These are phyloP conservation scores for Phytopythium kandeliae DNA, from an alignment of 352 stramenopile species.

Conservation along the genomic window DNA sequence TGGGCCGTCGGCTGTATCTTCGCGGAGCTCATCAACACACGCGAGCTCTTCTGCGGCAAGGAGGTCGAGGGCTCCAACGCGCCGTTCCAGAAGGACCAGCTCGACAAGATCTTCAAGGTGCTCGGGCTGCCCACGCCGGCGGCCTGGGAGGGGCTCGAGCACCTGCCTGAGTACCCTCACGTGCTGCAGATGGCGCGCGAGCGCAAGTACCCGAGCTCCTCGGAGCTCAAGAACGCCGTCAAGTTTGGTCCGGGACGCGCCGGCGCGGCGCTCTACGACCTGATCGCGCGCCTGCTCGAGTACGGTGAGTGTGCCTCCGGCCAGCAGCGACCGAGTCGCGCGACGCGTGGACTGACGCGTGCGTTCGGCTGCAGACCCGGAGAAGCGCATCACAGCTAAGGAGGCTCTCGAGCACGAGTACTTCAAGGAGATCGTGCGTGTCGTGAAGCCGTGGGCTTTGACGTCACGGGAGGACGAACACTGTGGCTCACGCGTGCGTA, in stretches of 20 bases:
- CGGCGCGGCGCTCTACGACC: conserved; percentile 67
- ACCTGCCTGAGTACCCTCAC: conserved; percentile 78
- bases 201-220: conserved; percentile 78
- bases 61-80: conserved; percentile 85
- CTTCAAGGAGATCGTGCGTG: conserved; percentile 86
- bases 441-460: too few relatives aligned
- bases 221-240: conserved; percentile 80
- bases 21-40: conserved; percentile 87
- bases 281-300: conserved; percentile 73
- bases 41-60: conserved; percentile 85
- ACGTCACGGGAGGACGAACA: too few relatives aligned
- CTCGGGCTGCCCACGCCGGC: conserved; percentile 82
- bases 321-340: too few relatives aligned
- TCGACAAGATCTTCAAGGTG: conserved; percentile 91
- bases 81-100: conserved; percentile 87
- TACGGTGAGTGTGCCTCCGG: conserved; percentile 41
- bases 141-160: conserved; percentile 78
- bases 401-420: conserved; percentile 92
- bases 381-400: conserved; percentile 86
- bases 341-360: too few relatives aligned
- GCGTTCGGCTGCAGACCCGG: conserved; percentile 50
- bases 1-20: conserved; percentile 97
- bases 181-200: conserved; percentile 82
- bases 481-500: too few relatives aligned
- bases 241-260: conserved; percentile 74